phyloP scores from a whole-genome alignment of 129 eudicot genomes.

The Deinandra increscens region DNA sequence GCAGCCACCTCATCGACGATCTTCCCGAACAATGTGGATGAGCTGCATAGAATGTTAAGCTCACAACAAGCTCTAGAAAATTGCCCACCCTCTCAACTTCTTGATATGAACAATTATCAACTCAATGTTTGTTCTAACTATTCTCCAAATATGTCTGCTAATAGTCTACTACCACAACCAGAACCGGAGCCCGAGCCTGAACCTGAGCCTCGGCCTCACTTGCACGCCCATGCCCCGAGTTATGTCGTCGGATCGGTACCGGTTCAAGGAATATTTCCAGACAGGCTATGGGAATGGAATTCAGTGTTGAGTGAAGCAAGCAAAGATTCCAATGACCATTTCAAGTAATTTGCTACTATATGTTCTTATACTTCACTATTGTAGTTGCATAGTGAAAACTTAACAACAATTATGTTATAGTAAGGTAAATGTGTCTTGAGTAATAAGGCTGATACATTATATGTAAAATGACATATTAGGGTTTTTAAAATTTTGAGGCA shows the following conservation, averaged over 20 bases:
- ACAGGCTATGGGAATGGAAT: slow-evolving; percentile 85
- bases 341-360: slow-evolving; percentile 46
- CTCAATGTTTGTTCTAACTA: slow-evolving; percentile 24
- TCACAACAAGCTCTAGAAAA: slow-evolving; percentile 51
- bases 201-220: slow-evolving; percentile 24
- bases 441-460: not conserved
- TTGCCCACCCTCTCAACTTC: slow-evolving; percentile 25
- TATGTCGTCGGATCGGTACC: slow-evolving; percentile 32
- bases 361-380: not conserved
- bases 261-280: slow-evolving; percentile 36
- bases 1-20: slow-evolving; percentile 3
- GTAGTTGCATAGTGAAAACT: not conserved
- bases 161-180: slow-evolving; percentile 16
- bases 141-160: slow-evolving; percentile 7
- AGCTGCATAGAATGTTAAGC: slow-evolving; percentile 54
- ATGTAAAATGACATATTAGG: slow-evolving; percentile 2
- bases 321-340: slow-evolving; percentile 51
- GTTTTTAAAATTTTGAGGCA: not conserved
- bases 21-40: slow-evolving; percentile 32
- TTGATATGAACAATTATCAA: slow-evolving; percentile 30
- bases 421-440: not conserved
- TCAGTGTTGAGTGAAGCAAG: slow-evolving; percentile 38
- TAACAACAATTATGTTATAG: not conserved
- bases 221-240: slow-evolving; percentile 24
- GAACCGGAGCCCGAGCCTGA: not conserved